Evolutionary conservation across 805 yeast species (phyloP).

Genomic region (Lipomyces anomalus): DNA sequence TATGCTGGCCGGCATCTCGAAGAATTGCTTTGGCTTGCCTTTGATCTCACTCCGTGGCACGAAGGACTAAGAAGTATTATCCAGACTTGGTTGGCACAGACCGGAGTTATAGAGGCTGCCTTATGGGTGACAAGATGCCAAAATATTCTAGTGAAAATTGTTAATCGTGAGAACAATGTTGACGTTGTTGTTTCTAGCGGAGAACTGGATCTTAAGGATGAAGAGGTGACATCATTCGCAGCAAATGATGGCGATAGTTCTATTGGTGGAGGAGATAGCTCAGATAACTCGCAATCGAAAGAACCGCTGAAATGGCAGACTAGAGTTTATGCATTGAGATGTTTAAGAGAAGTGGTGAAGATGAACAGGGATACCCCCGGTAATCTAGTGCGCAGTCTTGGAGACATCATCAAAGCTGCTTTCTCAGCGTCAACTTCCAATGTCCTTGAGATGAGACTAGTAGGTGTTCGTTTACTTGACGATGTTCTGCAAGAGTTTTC

Average conservation of each 20-base stretch:
- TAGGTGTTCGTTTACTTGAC: constrained; percentile 64
- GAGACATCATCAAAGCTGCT: constrained; percentile 68
- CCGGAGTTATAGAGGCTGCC: constrained; percentile 37
- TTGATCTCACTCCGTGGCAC: constrained; percentile 43
- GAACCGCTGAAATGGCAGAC: constrained; percentile 43
- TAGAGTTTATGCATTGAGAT: constrained; percentile 35
- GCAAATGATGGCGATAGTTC: constrained; percentile 9
- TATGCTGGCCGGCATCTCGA: constrained; percentile 41
- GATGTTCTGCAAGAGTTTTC: constrained; percentile 51
- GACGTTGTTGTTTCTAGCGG: background rate
- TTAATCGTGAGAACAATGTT: constrained; percentile 5
- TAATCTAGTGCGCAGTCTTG: constrained; percentile 30
- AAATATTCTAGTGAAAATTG: constrained; percentile 33
- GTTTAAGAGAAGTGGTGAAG: constrained; percentile 32
- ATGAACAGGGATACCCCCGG: constrained; percentile 17
- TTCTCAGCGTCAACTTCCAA: constrained; percentile 77
- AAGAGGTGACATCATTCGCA: constrained; percentile 45
- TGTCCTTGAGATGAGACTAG: constrained; percentile 50
- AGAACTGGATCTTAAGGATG: constrained; percentile 40
- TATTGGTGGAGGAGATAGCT: constrained; percentile 26
- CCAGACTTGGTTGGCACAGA: constrained; percentile 55
- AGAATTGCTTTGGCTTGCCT: constrained; percentile 55
- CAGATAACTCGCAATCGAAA: constrained; percentile 21
- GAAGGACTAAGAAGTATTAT: constrained; percentile 43
- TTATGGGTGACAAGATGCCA: constrained; percentile 57